Percentiles rank a stretch among this genome's conserved stretches.
Evolutionary conservation across 352 stramenopile species (phyloP).

Genomic region (Phytophthora cactorum): DNA sequence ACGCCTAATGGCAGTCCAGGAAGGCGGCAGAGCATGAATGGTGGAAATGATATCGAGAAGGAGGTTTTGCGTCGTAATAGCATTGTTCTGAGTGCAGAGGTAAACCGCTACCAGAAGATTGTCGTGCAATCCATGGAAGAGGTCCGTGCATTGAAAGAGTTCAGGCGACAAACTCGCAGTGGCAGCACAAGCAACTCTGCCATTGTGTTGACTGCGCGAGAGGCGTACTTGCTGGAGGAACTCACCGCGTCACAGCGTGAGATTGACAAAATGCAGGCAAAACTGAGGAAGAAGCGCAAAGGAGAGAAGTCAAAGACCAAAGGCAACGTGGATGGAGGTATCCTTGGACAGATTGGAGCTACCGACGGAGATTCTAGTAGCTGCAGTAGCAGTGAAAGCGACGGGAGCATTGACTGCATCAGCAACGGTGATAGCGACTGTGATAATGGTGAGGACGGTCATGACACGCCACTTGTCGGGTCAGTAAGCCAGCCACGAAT

Average conservation of each 20-base stretch:
- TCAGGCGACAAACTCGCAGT: conserved; percentile 34
- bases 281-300: conserved; percentile 25
- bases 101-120: conserved; percentile 50
- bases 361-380: conserved; percentile 5
- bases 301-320: conserved; percentile 11
- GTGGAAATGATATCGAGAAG: conserved; percentile 38
- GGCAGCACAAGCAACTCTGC: conserved; percentile 26
- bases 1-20: conserved; percentile 19
- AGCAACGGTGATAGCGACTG: conserved; percentile 7
- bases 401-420: conserved; percentile 13
- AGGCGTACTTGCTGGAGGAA: conserved; percentile 46
- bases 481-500: conserved; percentile 19
- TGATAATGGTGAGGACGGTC: conserved; percentile 1
- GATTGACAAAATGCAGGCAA: conserved; percentile 32
- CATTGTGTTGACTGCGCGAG: conserved; percentile 26
- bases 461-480: background rate
- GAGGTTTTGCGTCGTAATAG: conserved; percentile 47
- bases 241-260: conserved; percentile 34
- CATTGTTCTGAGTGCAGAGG: conserved; percentile 39
- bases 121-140: conserved; percentile 52
- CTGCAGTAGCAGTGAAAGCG: conserved; percentile 9
- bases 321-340: background rate
- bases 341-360: conserved; percentile 12
- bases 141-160: conserved; percentile 43
- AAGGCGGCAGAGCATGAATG: conserved; percentile 11